These are phyloP conservation scores for Acidiella bohemica DNA, from an alignment of 495 filamentous ascomycete genomes.

Conservation along the genomic window DNA sequence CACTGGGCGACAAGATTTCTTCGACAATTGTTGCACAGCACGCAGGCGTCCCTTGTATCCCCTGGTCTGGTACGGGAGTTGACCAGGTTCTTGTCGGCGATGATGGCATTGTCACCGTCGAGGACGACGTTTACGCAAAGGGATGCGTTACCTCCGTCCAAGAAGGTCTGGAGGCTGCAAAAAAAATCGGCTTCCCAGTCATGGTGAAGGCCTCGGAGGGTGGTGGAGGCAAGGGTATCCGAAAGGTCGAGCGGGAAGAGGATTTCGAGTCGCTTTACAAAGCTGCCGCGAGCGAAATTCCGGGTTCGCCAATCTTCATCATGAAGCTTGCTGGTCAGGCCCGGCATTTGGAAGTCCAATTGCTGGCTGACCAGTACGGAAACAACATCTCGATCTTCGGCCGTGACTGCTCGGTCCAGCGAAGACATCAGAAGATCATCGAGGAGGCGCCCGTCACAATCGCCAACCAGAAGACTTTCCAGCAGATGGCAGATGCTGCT, in stretches of 20 bases:
- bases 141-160: slow-evolving; percentile 79
- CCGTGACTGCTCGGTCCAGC: slow-evolving; percentile 96
- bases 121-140: slow-evolving; percentile 71
- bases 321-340: slow-evolving; percentile 99
- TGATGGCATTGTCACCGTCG: slow-evolving; percentile 81
- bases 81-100: slow-evolving; percentile 64
- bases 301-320: slow-evolving; percentile 98
- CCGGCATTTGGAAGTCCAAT: slow-evolving; percentile 90
- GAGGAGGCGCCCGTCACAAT: slow-evolving; percentile 98
- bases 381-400: slow-evolving; percentile 99
- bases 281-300: slow-evolving; percentile 91
- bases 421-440: slow-evolving; percentile 99
- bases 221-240: slow-evolving; percentile 98
- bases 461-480: slow-evolving; percentile 76
- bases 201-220: slow-evolving; percentile 99
- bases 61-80: slow-evolving; percentile 93
- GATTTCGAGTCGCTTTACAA: slow-evolving; percentile 77
- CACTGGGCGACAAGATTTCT: slow-evolving; percentile 97
- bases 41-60: slow-evolving; percentile 91
- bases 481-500: slow-evolving; percentile 90
- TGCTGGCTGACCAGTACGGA: slow-evolving; percentile 96
- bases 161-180: slow-evolving; percentile 77
- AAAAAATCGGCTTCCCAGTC: slow-evolving; percentile 89
- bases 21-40: slow-evolving; percentile 99
- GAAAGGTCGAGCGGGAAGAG: slow-evolving; percentile 80